Percentiles rank a stretch among this genome's conserved stretches.
phyloP scores from a whole-genome alignment of 2,329 filamentous ascomycete species.

The Bertia moriformis region DNA sequence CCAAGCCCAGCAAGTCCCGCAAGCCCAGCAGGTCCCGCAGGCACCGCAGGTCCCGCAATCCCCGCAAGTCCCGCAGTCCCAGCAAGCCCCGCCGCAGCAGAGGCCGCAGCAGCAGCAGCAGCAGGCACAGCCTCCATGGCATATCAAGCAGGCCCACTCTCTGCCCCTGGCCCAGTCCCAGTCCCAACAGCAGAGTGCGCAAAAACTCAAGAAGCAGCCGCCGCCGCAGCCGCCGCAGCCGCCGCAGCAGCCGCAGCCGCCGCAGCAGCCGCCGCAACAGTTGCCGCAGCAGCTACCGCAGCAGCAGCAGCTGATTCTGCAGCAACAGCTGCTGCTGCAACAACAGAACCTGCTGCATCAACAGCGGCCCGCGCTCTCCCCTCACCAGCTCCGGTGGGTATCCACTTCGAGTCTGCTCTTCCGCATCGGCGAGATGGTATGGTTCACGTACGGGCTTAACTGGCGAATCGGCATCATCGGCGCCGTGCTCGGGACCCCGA shows the following conservation, averaged over 20 bases:
- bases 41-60: too few species aligned
- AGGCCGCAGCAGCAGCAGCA: too few species aligned
- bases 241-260: too few species aligned
- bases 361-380: constrained; percentile 4
- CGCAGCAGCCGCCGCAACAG: too few species aligned
- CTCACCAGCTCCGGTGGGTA: constrained; percentile 4
- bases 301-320: neutral
- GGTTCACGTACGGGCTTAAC: constrained; percentile 28
- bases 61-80: too few species aligned
- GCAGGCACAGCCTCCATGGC: neutral
- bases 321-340: neutral
- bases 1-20: too few species aligned
- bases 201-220: neutral
- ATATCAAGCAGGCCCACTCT: too few species aligned
- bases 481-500: neutral
- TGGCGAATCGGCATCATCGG: constrained; percentile 31
- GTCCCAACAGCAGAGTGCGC: neutral
- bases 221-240: neutral
- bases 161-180: neutral
- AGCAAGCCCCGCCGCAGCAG: too few species aligned
- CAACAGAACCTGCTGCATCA: neutral
- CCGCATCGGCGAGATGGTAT: constrained; percentile 31
- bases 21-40: too few species aligned
- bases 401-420: constrained; percentile 20
- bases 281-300: too few species aligned